Conservation (phyloP, 2,329 filamentous ascomycete genomes). For the Aspergillus tamarii region DNA sequence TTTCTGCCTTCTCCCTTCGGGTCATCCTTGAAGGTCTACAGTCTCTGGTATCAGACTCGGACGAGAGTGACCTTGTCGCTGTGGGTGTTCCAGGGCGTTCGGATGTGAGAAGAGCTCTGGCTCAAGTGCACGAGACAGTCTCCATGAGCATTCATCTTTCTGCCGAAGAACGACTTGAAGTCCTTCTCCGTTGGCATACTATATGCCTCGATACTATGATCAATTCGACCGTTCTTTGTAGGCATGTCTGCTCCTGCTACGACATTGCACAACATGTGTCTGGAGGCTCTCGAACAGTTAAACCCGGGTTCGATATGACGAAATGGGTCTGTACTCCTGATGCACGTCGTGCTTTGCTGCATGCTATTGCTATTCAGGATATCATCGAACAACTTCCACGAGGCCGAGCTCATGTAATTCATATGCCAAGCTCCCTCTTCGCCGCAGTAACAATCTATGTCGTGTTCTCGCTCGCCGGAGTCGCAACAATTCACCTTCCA, state of each 20-base stretch:
- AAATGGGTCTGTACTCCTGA: slow-evolving; percentile 45
- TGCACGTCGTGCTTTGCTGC: slow-evolving; percentile 46
- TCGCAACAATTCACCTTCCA: slow-evolving; percentile 43
- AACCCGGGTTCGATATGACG: slow-evolving; percentile 39
- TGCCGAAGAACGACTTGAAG: slow-evolving; percentile 43
- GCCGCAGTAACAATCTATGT: slow-evolving; percentile 49
- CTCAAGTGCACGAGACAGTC: slow-evolving; percentile 45
- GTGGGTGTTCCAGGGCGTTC: slow-evolving; percentile 46
- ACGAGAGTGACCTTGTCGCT: slow-evolving; percentile 39
- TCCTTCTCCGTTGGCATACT: slow-evolving; percentile 50
- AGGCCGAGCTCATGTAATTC: slow-evolving; percentile 49
- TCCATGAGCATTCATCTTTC: slow-evolving; percentile 40
- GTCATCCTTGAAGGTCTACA: slow-evolving; percentile 51
- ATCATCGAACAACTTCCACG: slow-evolving; percentile 50
- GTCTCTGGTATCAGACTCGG: slow-evolving; percentile 46
- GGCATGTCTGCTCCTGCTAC: slow-evolving; percentile 44
- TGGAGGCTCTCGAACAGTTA: slow-evolving; percentile 31
- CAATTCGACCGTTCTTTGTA: slow-evolving; percentile 45
- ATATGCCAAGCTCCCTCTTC: slow-evolving; percentile 51
- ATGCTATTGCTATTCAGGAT: slow-evolving; percentile 51
- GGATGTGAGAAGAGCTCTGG: slow-evolving; percentile 45
- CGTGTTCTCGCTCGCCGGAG: slow-evolving; percentile 44
- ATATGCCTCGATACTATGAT: slow-evolving; percentile 49
- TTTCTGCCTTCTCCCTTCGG: slow-evolving; percentile 47
- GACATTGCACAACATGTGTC: slow-evolving; percentile 46